Evolutionary conservation across 305 asterid species (phyloP), one percentile per base, ranked within the genome.

Genomic region (Stenogyne calaminthoides): DNA sequence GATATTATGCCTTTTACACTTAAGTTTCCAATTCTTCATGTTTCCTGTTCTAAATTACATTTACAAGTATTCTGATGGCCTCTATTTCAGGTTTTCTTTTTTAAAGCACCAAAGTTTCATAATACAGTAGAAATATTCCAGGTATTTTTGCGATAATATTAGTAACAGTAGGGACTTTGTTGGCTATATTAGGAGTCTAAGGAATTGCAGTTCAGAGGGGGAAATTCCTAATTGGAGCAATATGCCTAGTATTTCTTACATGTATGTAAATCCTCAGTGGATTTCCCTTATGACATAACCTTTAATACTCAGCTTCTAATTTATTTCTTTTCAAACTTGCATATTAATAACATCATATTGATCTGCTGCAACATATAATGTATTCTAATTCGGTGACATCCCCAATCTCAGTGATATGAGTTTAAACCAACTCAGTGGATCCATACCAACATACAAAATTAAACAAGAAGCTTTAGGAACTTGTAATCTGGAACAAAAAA

Each of bases 131-230:
- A 49, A 32, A 59, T 46, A 68, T 66, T 69, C 25, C 42, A 39
- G 46, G 62, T 34, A 11, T 58, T 73, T 66, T 42, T 32, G 46
- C 54, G 63, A 40, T 75, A 47, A 19, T 65, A 22, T 60, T 58
- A 69, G 64, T 71, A 49, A 70, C 39, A 25, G 6, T 74, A 58
- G 27, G 54, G 42, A 37, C 71, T 78, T 75, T 76, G 61, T 71
- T 77, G 82, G 70, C 70, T 60, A 61, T 60, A 73, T 82, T 87
- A 91, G 97, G 95, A 91, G 95, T 82, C 85, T 91, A 64, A 86
- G 96, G 84, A 91, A 91, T 85, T 91, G 97, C 86, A 84, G 83
- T 77, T 81, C 89, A 88, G 84, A 63, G 67, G 97, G 97, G 72
- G 77, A 80, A 54, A 76, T 91, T 79, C 96, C 95, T 69, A 61